Evolutionary conservation across 2,329 filamentous ascomycete genomes (phyloP), one percentile per base, ranked within the genome.

Genomic region (Neofusicoccum cordaticola): DNA sequence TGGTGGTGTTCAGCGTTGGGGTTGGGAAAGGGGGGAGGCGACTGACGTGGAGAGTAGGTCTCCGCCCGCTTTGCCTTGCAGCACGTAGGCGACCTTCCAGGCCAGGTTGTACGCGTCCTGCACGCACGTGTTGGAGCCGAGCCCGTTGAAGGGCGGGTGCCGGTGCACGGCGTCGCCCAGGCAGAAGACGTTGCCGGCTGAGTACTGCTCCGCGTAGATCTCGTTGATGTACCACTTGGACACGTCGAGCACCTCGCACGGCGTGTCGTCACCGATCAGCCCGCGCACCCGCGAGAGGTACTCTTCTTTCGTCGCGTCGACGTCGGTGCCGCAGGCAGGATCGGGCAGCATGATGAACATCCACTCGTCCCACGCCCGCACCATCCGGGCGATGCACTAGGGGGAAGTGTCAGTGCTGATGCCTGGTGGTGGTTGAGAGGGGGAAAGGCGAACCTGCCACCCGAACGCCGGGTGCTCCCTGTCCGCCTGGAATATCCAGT

Each of bases 341-440:
- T 62, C 62, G 8, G 65, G 65, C 12, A 66, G 42, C n/a, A 66
- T 12, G 53, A 85, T 84, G 63, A 72, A 70, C 66, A 72, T 63
- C 85, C 86, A 89, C 75, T 89, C 84, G 67, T 83, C 71, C 86
- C 86, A 89, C 0, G 86, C 82, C 74, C 84, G 86, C 4, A 89
- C 85, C 85, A 89, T 88, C 27, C 87, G 78, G 2, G 82, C 77
- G 67, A 86, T 73, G 2, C 27, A 31, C 27, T 31, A 7, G 27
- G 27, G 27, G 27, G 27, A 31, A 7, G 27, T 5, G 27, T 31
- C 6, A 31, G 27, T 7, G 27, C 27, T 7, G 27, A 31, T 5
- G 27, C 27, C 27, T 31, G 27, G 27, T 31, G 27, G 27, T 31
- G 27, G 27, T 31, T 5, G 27, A 5, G 4, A 7, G 4, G 6